Percentiles rank a stretch among this genome's conserved stretches.
phyloP scores from a whole-genome alignment of 768 basidiomycete genomes.

The Amanita brunnescens region DNA sequence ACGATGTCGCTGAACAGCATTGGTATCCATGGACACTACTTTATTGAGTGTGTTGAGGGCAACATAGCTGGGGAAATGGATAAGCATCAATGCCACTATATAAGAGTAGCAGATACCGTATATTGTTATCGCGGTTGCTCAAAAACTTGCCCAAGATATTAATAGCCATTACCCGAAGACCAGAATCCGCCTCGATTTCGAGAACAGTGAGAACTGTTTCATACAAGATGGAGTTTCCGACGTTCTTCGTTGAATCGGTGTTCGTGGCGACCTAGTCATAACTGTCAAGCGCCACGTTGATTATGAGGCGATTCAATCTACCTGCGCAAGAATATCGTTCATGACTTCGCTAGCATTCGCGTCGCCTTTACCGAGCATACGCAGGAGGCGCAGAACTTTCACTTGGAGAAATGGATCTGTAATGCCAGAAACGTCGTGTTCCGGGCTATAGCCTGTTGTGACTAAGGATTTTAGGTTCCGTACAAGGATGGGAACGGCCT shows the following conservation, averaged over 20 bases:
- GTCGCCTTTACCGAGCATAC: constrained; percentile 83
- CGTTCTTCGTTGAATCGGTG: constrained; percentile 95
- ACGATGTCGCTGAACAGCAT: constrained; percentile 95
- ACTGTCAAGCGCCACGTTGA: background rate
- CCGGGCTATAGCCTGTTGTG: constrained; percentile 95
- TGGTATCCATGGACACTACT: constrained; percentile 95
- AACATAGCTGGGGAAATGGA: constrained; percentile 63
- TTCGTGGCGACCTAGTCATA: constrained; percentile 89
- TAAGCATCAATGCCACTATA: background rate
- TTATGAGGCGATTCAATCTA: background rate
- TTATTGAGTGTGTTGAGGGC: constrained; percentile 98
- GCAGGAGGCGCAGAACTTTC: constrained; percentile 83
- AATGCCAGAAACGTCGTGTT: constrained; percentile 99
- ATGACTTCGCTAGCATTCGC: constrained; percentile 86
- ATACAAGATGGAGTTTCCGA: constrained; percentile 95
- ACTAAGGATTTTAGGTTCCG: constrained; percentile 91
- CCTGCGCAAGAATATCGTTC: constrained; percentile 93
- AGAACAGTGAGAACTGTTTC: constrained; percentile 95
- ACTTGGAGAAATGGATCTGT: constrained; percentile 94
- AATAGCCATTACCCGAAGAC: constrained; percentile 97
- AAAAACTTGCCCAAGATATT: constrained; percentile 98
- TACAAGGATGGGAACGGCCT: constrained; percentile 92
- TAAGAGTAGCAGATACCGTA: constrained; percentile 55
- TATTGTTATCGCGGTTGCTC: constrained; percentile 97
- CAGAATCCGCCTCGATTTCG: constrained; percentile 95